Base-by-base conservation (phyloP, 2,329 filamentous ascomycete genomes). In the Microcera coccophila region DNA sequence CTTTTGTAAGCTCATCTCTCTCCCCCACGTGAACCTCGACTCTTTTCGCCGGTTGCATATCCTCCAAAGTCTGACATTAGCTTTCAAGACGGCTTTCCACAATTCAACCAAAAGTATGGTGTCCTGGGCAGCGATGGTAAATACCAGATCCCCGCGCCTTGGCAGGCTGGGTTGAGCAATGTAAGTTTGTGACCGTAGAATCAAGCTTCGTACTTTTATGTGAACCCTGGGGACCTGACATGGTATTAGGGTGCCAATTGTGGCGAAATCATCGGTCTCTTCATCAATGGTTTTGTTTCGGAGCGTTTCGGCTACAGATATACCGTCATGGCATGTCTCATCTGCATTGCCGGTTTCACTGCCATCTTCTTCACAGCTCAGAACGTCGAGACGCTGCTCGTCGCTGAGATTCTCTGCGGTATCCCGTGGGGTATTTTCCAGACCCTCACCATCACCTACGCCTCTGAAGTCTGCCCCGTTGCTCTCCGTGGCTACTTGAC, bases 391-490 rank as follows among this genome's bases (percentile, higher is more conserved):
- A 71, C 76, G 3, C 69, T 84, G 16, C 71, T 84, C 26, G 74
- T 74, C 3, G 80, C 78, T 20, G 79, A 84, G 59, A 76, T 84
- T 28, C 68, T 84, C 3, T 81, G 77, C 52, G 82, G 81, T 38
- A 76, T 82, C 33, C 78, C 78, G 0, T 81, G 77, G 73, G 75
- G 75, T n/a, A 73, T 78, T 42, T 78, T 82, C 62, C 75, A 79
- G 59, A 70, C 72, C 21, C 64, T 81, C 28, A 78, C 75, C 49
- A 75, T 81, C 47, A 81, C 82, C 1, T 87, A 87, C 55, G 83
- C 82, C 21, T 81, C 80, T 41, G 84, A 87, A 58, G 84, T 88
- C 45, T 87, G 83, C 58, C 85, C 85, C 3, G 76, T 88, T 5
- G 79, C 82, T 35, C 74, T 89, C 39, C 79, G 85, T 47, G 83